Conservation (phyloP, 2,329 filamentous ascomycete species). For the Fusarium sp. region DNA sequence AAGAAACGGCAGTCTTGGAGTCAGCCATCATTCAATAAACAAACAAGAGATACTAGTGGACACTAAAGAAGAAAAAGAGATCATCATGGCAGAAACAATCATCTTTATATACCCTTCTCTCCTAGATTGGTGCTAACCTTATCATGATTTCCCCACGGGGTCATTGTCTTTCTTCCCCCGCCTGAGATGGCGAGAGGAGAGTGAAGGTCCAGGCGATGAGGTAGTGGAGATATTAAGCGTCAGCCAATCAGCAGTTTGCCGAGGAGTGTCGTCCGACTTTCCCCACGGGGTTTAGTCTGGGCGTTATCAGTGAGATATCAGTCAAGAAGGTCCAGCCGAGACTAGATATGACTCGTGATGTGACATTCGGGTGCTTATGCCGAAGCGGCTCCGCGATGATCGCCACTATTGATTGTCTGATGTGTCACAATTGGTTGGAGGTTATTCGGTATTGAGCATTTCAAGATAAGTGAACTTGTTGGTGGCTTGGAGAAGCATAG, state of each 20-base stretch:
- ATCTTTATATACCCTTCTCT: not conserved
- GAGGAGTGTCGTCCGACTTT: not conserved
- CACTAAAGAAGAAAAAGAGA: accelerated
- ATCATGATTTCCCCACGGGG: slow-evolving; percentile 8
- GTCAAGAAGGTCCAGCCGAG: slow-evolving; percentile 4
- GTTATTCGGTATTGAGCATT: not conserved
- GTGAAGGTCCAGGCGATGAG: slow-evolving; percentile 6
- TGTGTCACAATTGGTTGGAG: not conserved
- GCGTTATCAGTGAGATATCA: not conserved
- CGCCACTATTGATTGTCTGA: not conserved
- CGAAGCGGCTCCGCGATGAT: not conserved
- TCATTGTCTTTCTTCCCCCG: not conserved
- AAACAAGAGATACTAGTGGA: too few relatives aligned
- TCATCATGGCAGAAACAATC: not conserved
- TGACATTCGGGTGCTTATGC: not conserved
- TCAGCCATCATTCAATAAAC: not conserved
- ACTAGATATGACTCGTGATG: not conserved
- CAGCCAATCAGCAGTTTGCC: not conserved
- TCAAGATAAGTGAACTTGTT: not conserved
- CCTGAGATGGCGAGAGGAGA: not conserved
- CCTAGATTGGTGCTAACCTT: not conserved
- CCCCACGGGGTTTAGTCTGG: not conserved
- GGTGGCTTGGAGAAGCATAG: too few relatives aligned
- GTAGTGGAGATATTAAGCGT: not conserved
- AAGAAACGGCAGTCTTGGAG: slow-evolving; percentile 6